phyloP scores from a whole-genome alignment of 306 rosid genomes.

The Astragalus glycyphyllos region DNA sequence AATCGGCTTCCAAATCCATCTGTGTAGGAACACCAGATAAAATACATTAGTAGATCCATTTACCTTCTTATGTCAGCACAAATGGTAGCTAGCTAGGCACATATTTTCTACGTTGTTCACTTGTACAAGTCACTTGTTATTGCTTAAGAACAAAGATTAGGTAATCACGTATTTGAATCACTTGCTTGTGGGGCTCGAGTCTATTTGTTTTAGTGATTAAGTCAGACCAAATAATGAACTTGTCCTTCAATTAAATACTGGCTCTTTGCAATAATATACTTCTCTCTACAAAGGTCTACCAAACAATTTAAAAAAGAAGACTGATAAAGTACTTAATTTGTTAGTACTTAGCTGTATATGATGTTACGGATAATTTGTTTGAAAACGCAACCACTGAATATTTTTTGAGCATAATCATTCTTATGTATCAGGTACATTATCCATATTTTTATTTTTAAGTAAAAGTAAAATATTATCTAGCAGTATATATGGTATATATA shows the following conservation, averaged over 20 bases:
- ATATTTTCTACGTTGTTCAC: slow-evolving; percentile 39
- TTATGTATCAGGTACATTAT: not conserved
- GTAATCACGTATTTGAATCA: slow-evolving; percentile 42
- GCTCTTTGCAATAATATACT: slow-evolving; percentile 32
- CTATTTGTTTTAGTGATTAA: slow-evolving; percentile 26
- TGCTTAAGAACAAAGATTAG: slow-evolving; percentile 46
- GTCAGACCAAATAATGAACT: slow-evolving; percentile 36
- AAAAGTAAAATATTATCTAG: no score
- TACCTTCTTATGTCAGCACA: slow-evolving; percentile 43
- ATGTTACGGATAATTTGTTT: slow-evolving; percentile 34
- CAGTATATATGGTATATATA: no score
- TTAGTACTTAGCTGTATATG: slow-evolving; percentile 11
- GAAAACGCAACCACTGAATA: slow-evolving; percentile 34
- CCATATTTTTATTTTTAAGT: not conserved
- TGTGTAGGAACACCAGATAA: slow-evolving; percentile 31
- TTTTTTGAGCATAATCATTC: not conserved
- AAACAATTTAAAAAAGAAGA: not conserved
- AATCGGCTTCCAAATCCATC: slow-evolving; percentile 40
- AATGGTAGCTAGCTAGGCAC: slow-evolving; percentile 36
- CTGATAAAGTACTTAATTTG: slow-evolving; percentile 20
- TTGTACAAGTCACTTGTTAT: slow-evolving; percentile 31
- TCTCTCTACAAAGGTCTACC: slow-evolving; percentile 39
- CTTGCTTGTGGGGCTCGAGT: slow-evolving; percentile 43
- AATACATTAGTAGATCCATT: slow-evolving; percentile 39
- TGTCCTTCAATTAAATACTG: not conserved